Evolutionary conservation across 768 basidiomycete species (phyloP).

Genomic region (Hypholoma fasciculare): DNA sequence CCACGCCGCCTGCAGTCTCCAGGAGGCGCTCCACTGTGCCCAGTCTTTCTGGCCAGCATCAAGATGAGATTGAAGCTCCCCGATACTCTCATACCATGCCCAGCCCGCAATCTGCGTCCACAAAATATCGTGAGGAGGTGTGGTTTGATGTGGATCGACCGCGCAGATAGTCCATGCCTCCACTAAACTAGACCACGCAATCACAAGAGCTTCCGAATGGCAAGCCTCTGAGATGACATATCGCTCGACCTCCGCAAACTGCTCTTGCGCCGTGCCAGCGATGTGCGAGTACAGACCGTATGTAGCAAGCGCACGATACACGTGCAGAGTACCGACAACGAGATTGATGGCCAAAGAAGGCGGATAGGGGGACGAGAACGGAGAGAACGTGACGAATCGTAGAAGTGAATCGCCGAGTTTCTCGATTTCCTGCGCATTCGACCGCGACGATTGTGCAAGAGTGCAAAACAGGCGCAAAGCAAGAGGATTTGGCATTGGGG

Average conservation of each 20-base stretch:
- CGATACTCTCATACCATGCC: slow-evolving; percentile 67
- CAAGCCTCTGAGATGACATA: slow-evolving; percentile 43
- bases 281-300: slow-evolving; percentile 81
- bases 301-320: slow-evolving; percentile 65
- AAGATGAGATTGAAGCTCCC: slow-evolving; percentile 38
- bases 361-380: slow-evolving; percentile 38
- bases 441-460: slow-evolving; percentile 66
- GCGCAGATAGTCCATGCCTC: slow-evolving; percentile 81
- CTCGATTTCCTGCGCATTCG: slow-evolving; percentile 57
- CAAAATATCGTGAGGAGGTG: slow-evolving; percentile 81
- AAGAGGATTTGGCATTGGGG: slow-evolving; percentile 39
- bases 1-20: slow-evolving; percentile 65
- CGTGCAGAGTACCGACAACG: slow-evolving; percentile 53
- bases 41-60: slow-evolving; percentile 30
- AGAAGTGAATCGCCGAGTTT: slow-evolving; percentile 66
- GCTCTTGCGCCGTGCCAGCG: slow-evolving; percentile 60
- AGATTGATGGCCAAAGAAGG: slow-evolving; percentile 49
- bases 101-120: slow-evolving; percentile 88
- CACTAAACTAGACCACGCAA: slow-evolving; percentile 60
- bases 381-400: slow-evolving; percentile 66
- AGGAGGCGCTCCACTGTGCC: slow-evolving; percentile 48
- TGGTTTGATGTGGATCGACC: slow-evolving; percentile 87
- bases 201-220: slow-evolving; percentile 33
- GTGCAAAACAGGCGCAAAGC: slow-evolving; percentile 59
- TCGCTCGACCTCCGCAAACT: slow-evolving; percentile 51